Conservation (phyloP, 345 rosid genomes). For the Salix viminalis region DNA sequence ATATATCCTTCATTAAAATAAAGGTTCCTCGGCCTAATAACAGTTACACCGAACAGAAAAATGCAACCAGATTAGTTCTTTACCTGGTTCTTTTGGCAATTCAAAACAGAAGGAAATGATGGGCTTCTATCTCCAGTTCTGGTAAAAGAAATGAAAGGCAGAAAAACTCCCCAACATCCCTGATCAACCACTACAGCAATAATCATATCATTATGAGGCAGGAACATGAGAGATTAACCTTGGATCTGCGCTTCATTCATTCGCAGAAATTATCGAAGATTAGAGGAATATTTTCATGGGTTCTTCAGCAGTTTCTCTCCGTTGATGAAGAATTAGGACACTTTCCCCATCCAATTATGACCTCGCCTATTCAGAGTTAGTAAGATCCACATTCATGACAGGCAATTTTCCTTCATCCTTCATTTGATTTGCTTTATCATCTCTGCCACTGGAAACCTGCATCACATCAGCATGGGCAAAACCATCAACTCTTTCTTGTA, state of each 20-base stretch:
- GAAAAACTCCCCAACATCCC: background rate
- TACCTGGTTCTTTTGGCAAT: background rate
- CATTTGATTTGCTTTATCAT: slow-evolving; percentile 3
- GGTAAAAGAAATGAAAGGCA: slow-evolving; percentile 5
- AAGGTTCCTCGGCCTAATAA: slow-evolving; percentile 13
- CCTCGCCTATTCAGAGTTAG: background rate
- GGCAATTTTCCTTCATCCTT: slow-evolving; percentile 9
- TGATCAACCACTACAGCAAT: background rate
- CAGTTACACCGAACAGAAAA: slow-evolving; percentile 6
- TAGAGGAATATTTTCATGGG: background rate
- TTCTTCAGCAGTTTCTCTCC: background rate
- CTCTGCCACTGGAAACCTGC: slow-evolving; percentile 16
- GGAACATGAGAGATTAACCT: background rate
- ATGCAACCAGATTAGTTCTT: background rate
- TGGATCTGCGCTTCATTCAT: background rate
- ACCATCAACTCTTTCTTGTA: slow-evolving; percentile 19
- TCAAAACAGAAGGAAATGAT: slow-evolving; percentile 10
- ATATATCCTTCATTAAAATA: background rate
- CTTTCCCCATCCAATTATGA: background rate
- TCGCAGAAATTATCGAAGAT: background rate
- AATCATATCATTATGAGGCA: background rate
- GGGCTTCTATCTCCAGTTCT: slow-evolving; percentile 3
- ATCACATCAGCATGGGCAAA: slow-evolving; percentile 13
- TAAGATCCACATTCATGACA: background rate
- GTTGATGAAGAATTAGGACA: background rate